Evolutionary conservation across 2,329 filamentous ascomycete species (phyloP), one percentile per base, ranked within the genome.

Genomic region (Cladosporium sphaerospermum): DNA sequence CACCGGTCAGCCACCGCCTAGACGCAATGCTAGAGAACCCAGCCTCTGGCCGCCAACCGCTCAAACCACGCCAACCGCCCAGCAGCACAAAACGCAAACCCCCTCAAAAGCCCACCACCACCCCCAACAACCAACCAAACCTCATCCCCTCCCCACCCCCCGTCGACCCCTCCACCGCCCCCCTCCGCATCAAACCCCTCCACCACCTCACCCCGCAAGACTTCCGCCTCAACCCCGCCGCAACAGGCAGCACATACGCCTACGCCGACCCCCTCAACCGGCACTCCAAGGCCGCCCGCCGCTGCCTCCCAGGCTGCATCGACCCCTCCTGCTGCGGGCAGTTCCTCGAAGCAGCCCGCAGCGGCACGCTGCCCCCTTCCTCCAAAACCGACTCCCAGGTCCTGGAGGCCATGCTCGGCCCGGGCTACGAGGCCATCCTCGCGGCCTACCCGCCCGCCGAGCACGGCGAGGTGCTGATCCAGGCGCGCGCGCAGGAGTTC

Each of bases 201-300:
- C 70, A 75, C 0, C 73, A 78, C 33, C 76, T 95, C 10, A 73
- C 73, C 11, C 72, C 86, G 1, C 79, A 82, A 10, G 85, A 95
- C 69, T 96, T 96, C 75, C 92, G 85, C 66, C 75, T 93, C 61
- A 95, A 96, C 58, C 84, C 88, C 0, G 73, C 74, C 4, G 78
- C 76, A 59, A 92, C 91, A 58, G 78, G 85, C 40, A 87, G 88
- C 2, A 79, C 83, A 51, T 89, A 82, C 68, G 88, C 89, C 9
- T 95, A 83, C 65, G 75, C 78, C 1, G 86, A 92, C 54, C 84
- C 90, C 0, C 79, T 95, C 11, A 81, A 80, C 52, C 85, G 78
- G 58, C 79, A 82, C 9, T 81, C 86, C 39, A 51, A 51, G 43
- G 47, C 47, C 40, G 47, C 39, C 31, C 83, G 89, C 34, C 81